Conservation (phyloP, 495 filamentous ascomycete species). For the Aspergillus carlsbadensis region DNA sequence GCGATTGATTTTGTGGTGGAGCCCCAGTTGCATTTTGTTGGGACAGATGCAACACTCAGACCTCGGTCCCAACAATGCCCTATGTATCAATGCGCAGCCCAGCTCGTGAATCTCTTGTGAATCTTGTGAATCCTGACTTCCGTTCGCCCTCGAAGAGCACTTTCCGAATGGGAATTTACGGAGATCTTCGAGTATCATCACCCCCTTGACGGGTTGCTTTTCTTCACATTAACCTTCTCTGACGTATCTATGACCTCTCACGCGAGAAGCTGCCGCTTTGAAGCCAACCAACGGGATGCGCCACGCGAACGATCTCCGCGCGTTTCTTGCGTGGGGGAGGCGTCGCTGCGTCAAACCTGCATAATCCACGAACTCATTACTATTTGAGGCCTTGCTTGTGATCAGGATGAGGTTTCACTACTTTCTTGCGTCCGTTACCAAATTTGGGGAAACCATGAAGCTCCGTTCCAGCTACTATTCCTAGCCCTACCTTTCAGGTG, state of each 20-base stretch:
- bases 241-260: conserved; percentile 6
- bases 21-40: conserved; percentile 23
- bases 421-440: too few species aligned
- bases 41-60: conserved; percentile 22
- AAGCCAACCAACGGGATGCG: background rate
- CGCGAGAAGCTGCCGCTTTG: conserved; percentile 4
- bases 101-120: background rate
- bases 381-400: too few species aligned
- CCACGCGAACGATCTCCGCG: background rate
- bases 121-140: too few species aligned
- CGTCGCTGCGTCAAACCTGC: background rate
- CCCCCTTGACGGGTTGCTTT: background rate
- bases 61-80: conserved; percentile 20
- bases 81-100: background rate
- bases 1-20: conserved; percentile 14
- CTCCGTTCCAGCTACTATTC: too few species aligned
- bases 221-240: background rate
- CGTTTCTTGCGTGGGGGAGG: background rate
- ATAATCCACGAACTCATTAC: too few species aligned
- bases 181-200: background rate
- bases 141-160: too few species aligned
- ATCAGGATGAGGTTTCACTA: too few species aligned
- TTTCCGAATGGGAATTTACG: background rate
- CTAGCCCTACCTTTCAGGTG: too few species aligned
- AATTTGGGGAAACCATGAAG: too few species aligned